A percentile compares a stretch with the other conserved stretches of the same genome.
These are phyloP conservation scores for Trametes meyenii DNA, from an alignment of 768 basidiomycete species.

Conservation along the genomic window DNA sequence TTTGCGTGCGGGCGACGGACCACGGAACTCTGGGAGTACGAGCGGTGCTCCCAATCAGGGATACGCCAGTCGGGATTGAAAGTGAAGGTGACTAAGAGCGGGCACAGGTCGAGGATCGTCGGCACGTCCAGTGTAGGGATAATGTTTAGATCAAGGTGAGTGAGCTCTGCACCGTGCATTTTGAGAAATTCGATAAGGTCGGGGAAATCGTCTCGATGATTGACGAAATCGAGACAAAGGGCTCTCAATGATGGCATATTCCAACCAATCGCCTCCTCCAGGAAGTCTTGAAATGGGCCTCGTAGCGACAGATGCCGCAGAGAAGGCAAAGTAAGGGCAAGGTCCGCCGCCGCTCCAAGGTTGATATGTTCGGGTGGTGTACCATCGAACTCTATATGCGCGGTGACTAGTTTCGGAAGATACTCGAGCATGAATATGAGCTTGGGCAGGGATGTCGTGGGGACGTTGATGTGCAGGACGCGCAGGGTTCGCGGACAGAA, in stretches of 20 bases:
- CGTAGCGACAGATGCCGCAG: slow-evolving; percentile 66
- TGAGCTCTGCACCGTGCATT: slow-evolving; percentile 57
- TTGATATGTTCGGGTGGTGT: slow-evolving; percentile 42
- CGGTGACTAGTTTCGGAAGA: slow-evolving; percentile 57
- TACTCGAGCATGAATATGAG: slow-evolving; percentile 74
- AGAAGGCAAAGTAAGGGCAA: slow-evolving; percentile 53
- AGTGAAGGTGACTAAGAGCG: slow-evolving; percentile 58
- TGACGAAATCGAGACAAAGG: slow-evolving; percentile 58
- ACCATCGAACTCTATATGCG: slow-evolving; percentile 55
- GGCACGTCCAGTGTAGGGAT: slow-evolving; percentile 59
- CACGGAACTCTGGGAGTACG: slow-evolving; percentile 38
- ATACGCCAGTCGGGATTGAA: slow-evolving; percentile 81
- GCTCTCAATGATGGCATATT: slow-evolving; percentile 59
- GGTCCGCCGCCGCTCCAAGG: slow-evolving; percentile 62
- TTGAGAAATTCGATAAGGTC: slow-evolving; percentile 63
- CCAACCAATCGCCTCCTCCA: slow-evolving; percentile 75
- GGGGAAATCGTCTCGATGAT: slow-evolving; percentile 51
- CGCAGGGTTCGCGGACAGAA: slow-evolving; percentile 54
- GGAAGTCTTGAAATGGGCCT: slow-evolving; percentile 62
- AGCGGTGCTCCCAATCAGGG: slow-evolving; percentile 26
- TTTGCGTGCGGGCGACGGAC: slow-evolving; percentile 56
- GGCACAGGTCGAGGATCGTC: slow-evolving; percentile 64
- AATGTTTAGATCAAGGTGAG: slow-evolving; percentile 67
- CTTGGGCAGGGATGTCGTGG: slow-evolving; percentile 57
- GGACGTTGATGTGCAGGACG: slow-evolving; percentile 63